Evolutionary conservation across 805 yeast genomes (phyloP), one percentile per base, ranked within the genome.

Genomic region (Schwanniomyces polymorphus): DNA sequence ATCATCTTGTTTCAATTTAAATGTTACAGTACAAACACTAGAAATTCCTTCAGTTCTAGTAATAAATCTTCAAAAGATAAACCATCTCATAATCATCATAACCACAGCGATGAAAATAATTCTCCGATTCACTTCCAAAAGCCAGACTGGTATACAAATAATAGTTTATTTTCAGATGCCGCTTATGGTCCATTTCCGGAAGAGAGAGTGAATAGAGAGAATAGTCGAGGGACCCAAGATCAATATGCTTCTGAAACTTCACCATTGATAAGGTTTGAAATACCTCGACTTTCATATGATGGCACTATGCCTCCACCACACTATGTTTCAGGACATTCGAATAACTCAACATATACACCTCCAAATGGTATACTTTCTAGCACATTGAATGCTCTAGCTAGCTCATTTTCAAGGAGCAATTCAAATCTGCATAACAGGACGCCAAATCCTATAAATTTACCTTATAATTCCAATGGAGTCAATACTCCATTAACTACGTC

Each of bases 111-210:
- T 11, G 40, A 37, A n/a, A 38, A 27, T 21, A 29, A 46, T 4
- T 18, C 35, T 14, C 56, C 49, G 12, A 31, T 48, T 14, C 64
- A 61, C 41, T 68, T 68, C 53, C 66, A 62, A 44, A 65, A 66
- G 40, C 74, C 74, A 1, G 72, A 67, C 45, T 71, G 75, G 76
- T 70, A 70, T 56, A 61, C 66, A 16, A 61, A 62, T 48, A 54
- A 50, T 29, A 44, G 28, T 18, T 27, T 31, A 31, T 31, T 35
- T 40, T 27, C 42, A n/a, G 35, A 16, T 8, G 26, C 25, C 21
- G 5, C 11, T 28, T 14, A 40, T 26, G 35, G 27, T 9, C 33
- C 10, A 8, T 10, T 27, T 4, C 17, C 25, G 5, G 25, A 21
- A 17, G 25, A 2, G 7, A 23, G 17, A 10, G 10, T 17, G 27